phyloP scores from a whole-genome alignment of 495 filamentous ascomycete species.

The Haplographium delicatum region DNA sequence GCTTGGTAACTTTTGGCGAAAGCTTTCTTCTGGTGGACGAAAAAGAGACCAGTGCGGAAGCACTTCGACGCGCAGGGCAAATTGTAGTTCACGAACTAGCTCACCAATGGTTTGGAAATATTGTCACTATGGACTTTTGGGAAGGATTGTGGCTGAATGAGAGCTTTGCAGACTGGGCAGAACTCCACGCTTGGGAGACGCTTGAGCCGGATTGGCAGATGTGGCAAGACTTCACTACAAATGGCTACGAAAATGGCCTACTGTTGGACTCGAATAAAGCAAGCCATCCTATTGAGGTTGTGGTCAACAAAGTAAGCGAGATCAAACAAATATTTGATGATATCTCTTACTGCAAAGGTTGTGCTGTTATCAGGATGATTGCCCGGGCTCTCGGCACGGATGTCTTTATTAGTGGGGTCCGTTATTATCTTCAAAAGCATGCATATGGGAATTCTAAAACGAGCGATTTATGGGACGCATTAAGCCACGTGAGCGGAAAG shows the following conservation, averaged over 20 bases:
- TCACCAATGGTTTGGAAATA: constrained; percentile 98
- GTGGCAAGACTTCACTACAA: constrained; percentile 88
- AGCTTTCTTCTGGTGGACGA: constrained; percentile 88
- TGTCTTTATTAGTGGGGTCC: constrained; percentile 84
- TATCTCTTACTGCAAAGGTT: constrained; percentile 97
- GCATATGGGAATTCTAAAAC: constrained; percentile 82
- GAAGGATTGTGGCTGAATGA: constrained; percentile 98
- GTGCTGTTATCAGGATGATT: constrained; percentile 92
- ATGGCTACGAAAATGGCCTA: constrained; percentile 81
- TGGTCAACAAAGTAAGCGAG: constrained; percentile 85
- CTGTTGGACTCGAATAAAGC: constrained; percentile 83
- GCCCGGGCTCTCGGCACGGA: constrained; percentile 91
- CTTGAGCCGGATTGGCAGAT: constrained; percentile 99
- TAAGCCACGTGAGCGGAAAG: constrained; percentile 85
- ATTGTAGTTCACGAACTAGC: constrained; percentile 95
- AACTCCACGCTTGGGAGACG: constrained; percentile 61
- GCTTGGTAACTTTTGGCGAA: constrained; percentile 87
- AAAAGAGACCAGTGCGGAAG: constrained; percentile 76
- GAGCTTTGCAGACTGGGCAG: constrained; percentile 89
- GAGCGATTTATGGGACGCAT: constrained; percentile 81
- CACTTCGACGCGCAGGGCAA: constrained; percentile 86
- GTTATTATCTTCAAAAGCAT: constrained; percentile 87
- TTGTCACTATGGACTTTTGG: constrained; percentile 99
- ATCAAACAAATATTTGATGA: constrained; percentile 98
- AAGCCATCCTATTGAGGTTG: constrained; percentile 83